phyloP scores from a whole-genome alignment of 495 filamentous ascomycete genomes.

The Elaphomyces granulatus region DNA sequence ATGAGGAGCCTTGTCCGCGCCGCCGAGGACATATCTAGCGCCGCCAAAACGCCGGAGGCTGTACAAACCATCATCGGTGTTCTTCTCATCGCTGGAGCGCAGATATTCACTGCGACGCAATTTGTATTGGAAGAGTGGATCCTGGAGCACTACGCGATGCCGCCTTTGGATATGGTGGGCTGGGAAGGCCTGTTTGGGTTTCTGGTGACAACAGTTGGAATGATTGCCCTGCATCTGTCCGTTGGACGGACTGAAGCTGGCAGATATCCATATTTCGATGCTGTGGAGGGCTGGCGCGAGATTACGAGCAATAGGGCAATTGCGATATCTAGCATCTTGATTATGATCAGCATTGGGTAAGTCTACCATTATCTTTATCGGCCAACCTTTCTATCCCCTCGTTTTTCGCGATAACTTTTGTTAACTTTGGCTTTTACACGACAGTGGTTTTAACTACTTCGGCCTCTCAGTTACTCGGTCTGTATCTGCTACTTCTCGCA shows the following conservation, averaged over 20 bases:
- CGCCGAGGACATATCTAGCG: conserved; percentile 6
- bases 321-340: conserved; percentile 59
- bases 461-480: conserved; percentile 79
- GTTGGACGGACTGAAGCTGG: conserved; percentile 64
- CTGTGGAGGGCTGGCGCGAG: conserved; percentile 67
- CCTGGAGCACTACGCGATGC: conserved; percentile 74
- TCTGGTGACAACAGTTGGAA: conserved; percentile 59
- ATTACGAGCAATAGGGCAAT: conserved; percentile 55
- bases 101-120: conserved; percentile 93
- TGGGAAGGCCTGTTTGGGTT: conserved; percentile 96
- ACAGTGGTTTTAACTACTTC: conserved; percentile 95
- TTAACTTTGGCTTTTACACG: conserved; percentile 2
- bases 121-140: conserved; percentile 95
- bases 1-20: conserved; percentile 15
- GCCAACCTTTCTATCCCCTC: background rate
- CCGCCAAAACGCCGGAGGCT: conserved; percentile 40
- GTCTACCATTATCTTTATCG: conserved; percentile 15
- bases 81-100: conserved; percentile 75
- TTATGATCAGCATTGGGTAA: conserved; percentile 95
- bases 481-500: conserved; percentile 82
- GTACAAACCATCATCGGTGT: conserved; percentile 68
- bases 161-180: conserved; percentile 80
- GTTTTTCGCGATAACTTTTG: conserved; percentile 1
- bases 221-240: conserved; percentile 62
- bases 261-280: conserved; percentile 74